Percentiles rank a stretch among this genome's conserved stretches.
Evolutionary conservation across 257 asterid genomes (phyloP).

Genomic region (Leonotis leonurus): DNA sequence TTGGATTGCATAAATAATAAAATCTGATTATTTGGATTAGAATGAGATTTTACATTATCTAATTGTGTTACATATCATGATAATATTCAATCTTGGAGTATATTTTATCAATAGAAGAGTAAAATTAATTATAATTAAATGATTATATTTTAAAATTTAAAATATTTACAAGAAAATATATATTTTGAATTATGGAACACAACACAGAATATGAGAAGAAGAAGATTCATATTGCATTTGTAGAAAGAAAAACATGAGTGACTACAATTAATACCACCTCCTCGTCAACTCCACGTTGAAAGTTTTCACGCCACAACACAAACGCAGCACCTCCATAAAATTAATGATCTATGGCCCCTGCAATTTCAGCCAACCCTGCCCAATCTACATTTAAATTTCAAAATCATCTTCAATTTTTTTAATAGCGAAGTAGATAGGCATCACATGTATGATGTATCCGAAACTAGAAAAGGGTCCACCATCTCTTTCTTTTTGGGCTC

Average conservation of each 20-base stretch:
- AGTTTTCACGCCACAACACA: conserved; percentile 9
- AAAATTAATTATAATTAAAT: no score
- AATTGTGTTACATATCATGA: no score
- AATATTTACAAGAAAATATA: no score
- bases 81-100: no score
- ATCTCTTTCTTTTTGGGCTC: conserved; percentile 19
- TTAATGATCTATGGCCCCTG: conserved; percentile 7
- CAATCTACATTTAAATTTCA: conserved; percentile 17
- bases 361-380: conserved; percentile 3
- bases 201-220: no score
- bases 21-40: no score
- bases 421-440: background rate
- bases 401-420: background rate
- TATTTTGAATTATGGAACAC: no score
- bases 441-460: conserved; percentile 30
- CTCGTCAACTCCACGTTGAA: background rate
- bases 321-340: conserved; percentile 6
- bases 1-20: no score
- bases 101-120: no score
- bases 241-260: background rate
- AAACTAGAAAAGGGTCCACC: conserved; percentile 17
- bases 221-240: no score
- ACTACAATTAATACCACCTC: conserved; percentile 15
- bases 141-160: no score
- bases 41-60: no score